Evolutionary conservation across 2,329 filamentous ascomycete species (phyloP), one percentile per base, ranked within the genome.

Genomic region (Pseudogymnoascus sp.): DNA sequence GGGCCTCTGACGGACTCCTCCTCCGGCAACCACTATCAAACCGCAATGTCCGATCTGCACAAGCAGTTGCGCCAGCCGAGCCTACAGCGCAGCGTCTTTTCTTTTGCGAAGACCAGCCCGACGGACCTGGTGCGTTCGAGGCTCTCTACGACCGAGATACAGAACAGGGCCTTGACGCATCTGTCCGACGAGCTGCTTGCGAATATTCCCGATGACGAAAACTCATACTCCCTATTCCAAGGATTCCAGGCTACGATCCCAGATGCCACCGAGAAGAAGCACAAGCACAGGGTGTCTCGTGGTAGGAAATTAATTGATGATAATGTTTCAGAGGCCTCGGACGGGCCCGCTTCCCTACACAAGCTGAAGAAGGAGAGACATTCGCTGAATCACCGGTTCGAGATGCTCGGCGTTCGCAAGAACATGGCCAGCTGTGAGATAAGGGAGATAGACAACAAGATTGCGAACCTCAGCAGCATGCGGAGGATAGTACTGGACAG

Each of bases 401-500:
- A 97, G 71, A 90, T 97, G 84, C 85, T 97, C 77, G 84, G 88
- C 3, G 85, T 97, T 64, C 84, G 94, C 63, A 99, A 99, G 75
- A 96, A 94, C 71, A 97, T 99, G 93, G 93, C 92, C 68, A 94
- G 91, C 70, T 89, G 90, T 65, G 94, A 99, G 74, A 97, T 99
- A 63, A 85, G 86, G 63, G 94, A 99, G 71, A 96, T 99, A 64
- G 94, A 99, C 76, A 92, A 89, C 76, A 99, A 97, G 75, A 93
- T 99, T 65, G 85, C 90, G 64, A 97, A 97, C 73, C 79, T 99
- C 61, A 88, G 91, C 68, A 90, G 85, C 64, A 97, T 97, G 91
- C 87, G 94, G 66, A 89, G 87, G 71, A 95, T 97, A 64, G 89
- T 97, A 50, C 75, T 99, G 62, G 92, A 97, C 61, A 83, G 94